Base-by-base conservation (phyloP, 768 basidiomycete species). In the Panaeolus papilionaceus region DNA sequence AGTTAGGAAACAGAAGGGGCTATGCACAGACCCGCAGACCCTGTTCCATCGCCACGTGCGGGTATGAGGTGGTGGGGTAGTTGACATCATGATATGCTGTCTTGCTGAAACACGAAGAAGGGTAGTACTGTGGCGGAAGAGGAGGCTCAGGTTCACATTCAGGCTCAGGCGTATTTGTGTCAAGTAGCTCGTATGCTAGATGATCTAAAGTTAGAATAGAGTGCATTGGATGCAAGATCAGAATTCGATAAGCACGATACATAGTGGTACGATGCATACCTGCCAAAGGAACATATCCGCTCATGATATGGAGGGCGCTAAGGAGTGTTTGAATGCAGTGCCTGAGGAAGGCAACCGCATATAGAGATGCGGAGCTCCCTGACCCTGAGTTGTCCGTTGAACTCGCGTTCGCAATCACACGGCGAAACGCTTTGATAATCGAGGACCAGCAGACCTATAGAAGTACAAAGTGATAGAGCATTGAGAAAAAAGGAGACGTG, bases 371-470 rank as follows among this genome's bases (percentile, higher is more conserved):
- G 2, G 71, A 69, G 4, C 68, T 61, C 38, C 66, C 69, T 37
- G 64, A 47, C 45, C 45, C 44, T 33, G 69, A 69, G 6, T 68
- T 63, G 42, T 64, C 67, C 20, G 54, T 20, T 38, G 64, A 45
- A 10, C 67, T 71, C 12, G 66, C 65, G 14, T 66, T 68, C 18
- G 72, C 68, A 14, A 73, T 71, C 69, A 76, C 73, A 16, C 64
- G 66, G 44, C 68, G 64, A 51, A 76, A 75, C 18, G 69, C 65
- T 54, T 69, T 75, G 45, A 72, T 62, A 20, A 74, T 71, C 11
- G 73, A 72, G n/a, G 71, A 71, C 77, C 75, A 76, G 65, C 75
- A 75, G 12, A 75, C 69, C 77, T 78, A 62, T 58, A 39, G 14
- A 40, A 5, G 10, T 58, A 66, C 16, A 11, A 49, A 38, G 37